These are phyloP conservation scores for Acanthamoeba royreba DNA, from an alignment of 208 protist genomes.

Conservation along the genomic window DNA sequence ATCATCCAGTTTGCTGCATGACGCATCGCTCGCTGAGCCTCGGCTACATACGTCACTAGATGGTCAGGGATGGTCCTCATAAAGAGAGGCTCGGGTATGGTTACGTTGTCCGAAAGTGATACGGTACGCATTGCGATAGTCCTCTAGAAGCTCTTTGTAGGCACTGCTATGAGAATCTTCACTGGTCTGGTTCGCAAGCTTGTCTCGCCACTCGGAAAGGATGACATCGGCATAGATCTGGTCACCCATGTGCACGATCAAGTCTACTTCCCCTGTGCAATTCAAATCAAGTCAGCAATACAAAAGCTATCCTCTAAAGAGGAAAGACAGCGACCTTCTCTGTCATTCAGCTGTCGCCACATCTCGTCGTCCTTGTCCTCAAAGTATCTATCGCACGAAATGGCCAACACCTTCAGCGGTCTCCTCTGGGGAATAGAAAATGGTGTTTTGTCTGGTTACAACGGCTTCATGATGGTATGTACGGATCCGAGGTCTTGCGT, in stretches of 20 bases:
- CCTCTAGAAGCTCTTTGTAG: background rate
- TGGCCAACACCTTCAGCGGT: background rate
- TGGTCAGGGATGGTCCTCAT: background rate
- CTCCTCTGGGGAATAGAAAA: background rate
- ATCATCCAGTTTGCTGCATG: constrained; percentile 38
- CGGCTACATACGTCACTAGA: background rate
- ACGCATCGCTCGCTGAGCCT: background rate
- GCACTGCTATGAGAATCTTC: too few species aligned
- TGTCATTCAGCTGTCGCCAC: background rate
- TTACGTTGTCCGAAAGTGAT: background rate
- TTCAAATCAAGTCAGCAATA: too few species aligned
- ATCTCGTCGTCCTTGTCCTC: constrained; percentile 8
- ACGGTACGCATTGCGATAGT: background rate
- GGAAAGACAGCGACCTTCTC: background rate
- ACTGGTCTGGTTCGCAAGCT: background rate
- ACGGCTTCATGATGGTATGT: background rate
- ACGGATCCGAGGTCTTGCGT: background rate
- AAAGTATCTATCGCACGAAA: background rate
- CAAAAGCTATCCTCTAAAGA: background rate
- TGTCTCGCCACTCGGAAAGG: background rate
- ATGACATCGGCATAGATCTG: background rate
- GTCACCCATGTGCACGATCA: background rate
- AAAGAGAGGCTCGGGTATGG: background rate
- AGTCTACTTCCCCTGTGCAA: background rate
- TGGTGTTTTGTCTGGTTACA: background rate